Base-by-base conservation (phyloP, 2,329 filamentous ascomycete genomes). In the Clarireedia sp. region DNA sequence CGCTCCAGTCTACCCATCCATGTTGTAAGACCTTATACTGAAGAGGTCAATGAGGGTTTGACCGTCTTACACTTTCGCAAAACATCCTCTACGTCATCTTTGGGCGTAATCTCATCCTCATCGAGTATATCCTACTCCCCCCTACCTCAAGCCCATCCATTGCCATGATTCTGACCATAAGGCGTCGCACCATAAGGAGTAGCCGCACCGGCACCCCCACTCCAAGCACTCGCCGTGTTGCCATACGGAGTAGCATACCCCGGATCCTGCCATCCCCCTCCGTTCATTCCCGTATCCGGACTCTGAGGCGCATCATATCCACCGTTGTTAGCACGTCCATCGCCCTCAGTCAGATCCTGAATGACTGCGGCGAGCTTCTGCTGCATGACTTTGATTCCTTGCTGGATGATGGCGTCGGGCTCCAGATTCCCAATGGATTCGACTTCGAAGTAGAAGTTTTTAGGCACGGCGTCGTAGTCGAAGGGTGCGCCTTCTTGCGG, bases 361-460 rank as follows among this genome's bases (percentile, higher is more conserved):
- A 96, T 86, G 40, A 96, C 81, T 3, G 78, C 79, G 2, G 91
- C 94, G 37, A 99, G 81, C 74, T 99, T 99, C 63, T 87, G 82
- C 70, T 97, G 94, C 55, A 99, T 76, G 26, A 90, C 86, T 60
- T 87, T 84, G 70, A 99, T 95, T 36, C 90, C 91, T 65, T 90
- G 84, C 65, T 91, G 85, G 51, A 99, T 83, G 64, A 97, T 94
- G 59, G 83, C 80, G 67, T 99, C 92, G 0, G 94, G 92, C 29
- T 94, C 89, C 58, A 97, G 82, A 64, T 85, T 89, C 37, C 94
- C 94, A 38, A 88, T 85, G 47, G 87, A 86, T 72, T 99, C 94
- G 47, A 99, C 86, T 67, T 96, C 90, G 67, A 92, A 87, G 76
- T 96, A 99, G 77, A 96, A 99, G 62, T 82, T 82, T 59, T 78